Evolutionary conservation across 345 rosid genomes (phyloP).

Genomic region (Gossypium anomalum): DNA sequence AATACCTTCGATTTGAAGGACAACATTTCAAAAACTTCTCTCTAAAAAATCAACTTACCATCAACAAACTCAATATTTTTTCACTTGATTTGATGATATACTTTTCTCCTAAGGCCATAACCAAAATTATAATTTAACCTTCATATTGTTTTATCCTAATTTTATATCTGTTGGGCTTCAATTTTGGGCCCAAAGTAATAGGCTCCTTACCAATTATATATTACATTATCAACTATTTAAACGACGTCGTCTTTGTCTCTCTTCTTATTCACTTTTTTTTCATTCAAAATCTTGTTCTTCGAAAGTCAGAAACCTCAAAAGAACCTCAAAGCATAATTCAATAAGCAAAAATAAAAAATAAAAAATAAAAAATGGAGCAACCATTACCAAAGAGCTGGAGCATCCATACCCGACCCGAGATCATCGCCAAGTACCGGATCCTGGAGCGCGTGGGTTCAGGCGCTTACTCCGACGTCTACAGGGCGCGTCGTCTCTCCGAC

Average conservation of each 20-base stretch:
- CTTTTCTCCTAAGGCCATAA: too few relatives aligned
- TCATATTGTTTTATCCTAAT: neutral
- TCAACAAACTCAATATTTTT: too few relatives aligned
- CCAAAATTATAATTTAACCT: neutral
- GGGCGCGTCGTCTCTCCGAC: slow-evolving; percentile 78
- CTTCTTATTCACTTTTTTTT: neutral
- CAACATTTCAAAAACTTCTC: too few relatives aligned
- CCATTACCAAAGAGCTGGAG: slow-evolving; percentile 88
- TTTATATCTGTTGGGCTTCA: neutral
- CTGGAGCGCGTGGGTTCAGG: slow-evolving; percentile 88
- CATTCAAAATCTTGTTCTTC: neutral
- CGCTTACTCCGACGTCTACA: slow-evolving; percentile 89
- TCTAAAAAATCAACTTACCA: too few relatives aligned
- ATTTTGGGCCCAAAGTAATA: neutral
- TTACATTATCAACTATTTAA: too few relatives aligned
- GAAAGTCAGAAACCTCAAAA: neutral
- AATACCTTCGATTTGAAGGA: too few relatives aligned
- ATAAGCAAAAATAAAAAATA: neutral
- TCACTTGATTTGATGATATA: too few relatives aligned
- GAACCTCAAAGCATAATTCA: neutral
- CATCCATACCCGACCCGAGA: slow-evolving; percentile 84
- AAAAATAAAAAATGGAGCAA: slow-evolving; percentile 31
- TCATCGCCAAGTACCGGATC: slow-evolving; percentile 78
- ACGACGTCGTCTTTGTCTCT: neutral
- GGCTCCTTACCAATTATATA: neutral